These are phyloP conservation scores for Maudiozyma saulgeensis DNA, from an alignment of 805 yeast genomes.

Conservation along the genomic window DNA sequence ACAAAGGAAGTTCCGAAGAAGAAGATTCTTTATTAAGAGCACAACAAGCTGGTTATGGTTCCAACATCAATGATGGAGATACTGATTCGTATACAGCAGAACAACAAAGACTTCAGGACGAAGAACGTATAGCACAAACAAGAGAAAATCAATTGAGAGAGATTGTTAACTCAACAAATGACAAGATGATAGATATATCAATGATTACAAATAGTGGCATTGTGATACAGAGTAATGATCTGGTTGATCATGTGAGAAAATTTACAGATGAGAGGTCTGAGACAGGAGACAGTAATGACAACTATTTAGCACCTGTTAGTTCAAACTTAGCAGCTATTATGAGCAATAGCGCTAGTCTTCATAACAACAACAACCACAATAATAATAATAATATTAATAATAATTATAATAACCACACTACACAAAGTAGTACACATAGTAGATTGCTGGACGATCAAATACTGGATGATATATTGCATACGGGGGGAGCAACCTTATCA, in stretches of 20 bases:
- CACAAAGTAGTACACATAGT: background rate
- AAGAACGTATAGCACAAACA: conserved; percentile 17
- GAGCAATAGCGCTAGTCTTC: conserved; percentile 1
- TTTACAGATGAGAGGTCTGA: conserved; percentile 34
- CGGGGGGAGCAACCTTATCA: conserved; percentile 15
- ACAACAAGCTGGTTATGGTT: conserved; percentile 22
- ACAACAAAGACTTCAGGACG: conserved; percentile 17
- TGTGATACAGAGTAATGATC: conserved; percentile 17
- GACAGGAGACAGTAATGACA: background rate
- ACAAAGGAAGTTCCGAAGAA: conserved; percentile 12
- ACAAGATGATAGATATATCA: conserved; percentile 28
- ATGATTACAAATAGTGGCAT: conserved; percentile 30
- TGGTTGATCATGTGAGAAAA: conserved; percentile 26
- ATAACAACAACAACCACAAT: background rate
- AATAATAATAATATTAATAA: too few relatives aligned
- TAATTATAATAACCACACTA: background rate
- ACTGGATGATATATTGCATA: background rate
- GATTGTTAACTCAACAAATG: conserved; percentile 27
- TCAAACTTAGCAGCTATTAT: conserved; percentile 3
- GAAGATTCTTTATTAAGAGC: conserved; percentile 22
- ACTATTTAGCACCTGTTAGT: background rate
- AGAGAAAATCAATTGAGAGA: conserved; percentile 24
- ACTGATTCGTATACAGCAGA: conserved; percentile 12
- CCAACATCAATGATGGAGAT: conserved; percentile 1
- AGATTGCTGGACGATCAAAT: conserved; percentile 1